phyloP scores from a whole-genome alignment of 768 basidiomycete species.

The Coprinopsis marcescibilis region DNA sequence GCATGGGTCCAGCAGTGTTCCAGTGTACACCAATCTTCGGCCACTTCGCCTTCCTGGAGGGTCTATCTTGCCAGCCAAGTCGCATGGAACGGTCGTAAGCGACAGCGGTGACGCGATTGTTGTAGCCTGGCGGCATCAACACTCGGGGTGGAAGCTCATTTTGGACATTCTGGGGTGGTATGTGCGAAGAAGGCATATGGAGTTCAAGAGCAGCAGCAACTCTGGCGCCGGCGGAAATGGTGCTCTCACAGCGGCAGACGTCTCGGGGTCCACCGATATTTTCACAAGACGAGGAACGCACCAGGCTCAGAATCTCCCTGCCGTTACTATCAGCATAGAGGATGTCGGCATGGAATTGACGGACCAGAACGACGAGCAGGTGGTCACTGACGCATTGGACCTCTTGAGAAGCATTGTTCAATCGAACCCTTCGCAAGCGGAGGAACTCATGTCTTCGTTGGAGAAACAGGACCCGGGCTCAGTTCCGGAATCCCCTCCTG shows the following conservation, averaged over 20 bases:
- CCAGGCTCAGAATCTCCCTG: not conserved
- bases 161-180: conserved; percentile 79
- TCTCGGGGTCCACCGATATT: too few relatives aligned
- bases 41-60: conserved; percentile 75
- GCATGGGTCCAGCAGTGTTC: conserved; percentile 37
- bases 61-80: conserved; percentile 58
- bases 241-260: not conserved
- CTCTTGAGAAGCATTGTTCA: conserved; percentile 74
- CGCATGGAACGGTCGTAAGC: conserved; percentile 66
- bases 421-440: conserved; percentile 59
- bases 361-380: conserved; percentile 51
- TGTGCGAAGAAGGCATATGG: conserved; percentile 50
- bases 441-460: conserved; percentile 60
- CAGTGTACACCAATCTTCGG: conserved; percentile 59
- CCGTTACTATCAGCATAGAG: conserved; percentile 32
- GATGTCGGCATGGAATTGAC: conserved; percentile 72
- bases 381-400: conserved; percentile 71
- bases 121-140: conserved; percentile 74
- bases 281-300: too few relatives aligned
- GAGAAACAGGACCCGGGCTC: conserved; percentile 55
- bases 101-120: conserved; percentile 64
- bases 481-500: conserved; percentile 52
- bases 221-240: not conserved
- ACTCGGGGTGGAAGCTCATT: conserved; percentile 83
- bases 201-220: conserved; percentile 20